Base-by-base conservation (phyloP, 257 asterid species). In the Solanum tarapatanum region DNA sequence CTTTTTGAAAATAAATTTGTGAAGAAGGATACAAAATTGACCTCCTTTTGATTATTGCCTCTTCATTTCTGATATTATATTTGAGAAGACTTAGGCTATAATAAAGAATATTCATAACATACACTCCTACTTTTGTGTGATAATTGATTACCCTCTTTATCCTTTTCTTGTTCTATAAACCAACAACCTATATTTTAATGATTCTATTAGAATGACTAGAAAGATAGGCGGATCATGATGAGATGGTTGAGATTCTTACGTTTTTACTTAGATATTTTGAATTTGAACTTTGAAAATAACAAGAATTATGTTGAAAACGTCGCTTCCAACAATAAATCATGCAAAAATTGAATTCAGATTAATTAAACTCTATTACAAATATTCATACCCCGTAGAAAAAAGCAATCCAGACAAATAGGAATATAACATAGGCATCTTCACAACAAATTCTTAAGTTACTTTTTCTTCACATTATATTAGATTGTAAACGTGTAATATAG, bases 171-270 rank as follows among this genome's bases (percentile, higher is more conserved):
- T 37, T 76, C 23, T 16, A 37, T n/a, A 76, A 37, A 76, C 83
- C 21, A 76, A 36, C 32, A 11, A 35, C 1, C 2, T 75, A 9
- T 5, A 36, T 35, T 75, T 45, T 16, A 36, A 36, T 21, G 30
- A 75, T 36, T 74, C 32, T 36, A 75, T 28, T 23, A 23, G 33
- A 37, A 75, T 37, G 14, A 36, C 0, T 17, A 75, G 3, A 75
- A 23, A 37, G 32, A n/a, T 37, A 23, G 4, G 7, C 8, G 7
- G 0, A 0, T n/a, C 0, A 14, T 62, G 30, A 62, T 10, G 16
- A 4, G 1, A 68, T 68, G 21, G 0, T 68, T 26, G 36, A 11
- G 1, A 26, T 68, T 30, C 0, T 6, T 68, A 5, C 0, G 0
- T 5, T 26, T 26, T 26, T 28, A 28, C 0, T 28, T 13, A 69